Percentiles rank a stretch among this genome's conserved stretches.
These are phyloP conservation scores for Zymoseptoria pseudotritici DNA, from an alignment of 2,329 filamentous ascomycete species.

Conservation along the genomic window DNA sequence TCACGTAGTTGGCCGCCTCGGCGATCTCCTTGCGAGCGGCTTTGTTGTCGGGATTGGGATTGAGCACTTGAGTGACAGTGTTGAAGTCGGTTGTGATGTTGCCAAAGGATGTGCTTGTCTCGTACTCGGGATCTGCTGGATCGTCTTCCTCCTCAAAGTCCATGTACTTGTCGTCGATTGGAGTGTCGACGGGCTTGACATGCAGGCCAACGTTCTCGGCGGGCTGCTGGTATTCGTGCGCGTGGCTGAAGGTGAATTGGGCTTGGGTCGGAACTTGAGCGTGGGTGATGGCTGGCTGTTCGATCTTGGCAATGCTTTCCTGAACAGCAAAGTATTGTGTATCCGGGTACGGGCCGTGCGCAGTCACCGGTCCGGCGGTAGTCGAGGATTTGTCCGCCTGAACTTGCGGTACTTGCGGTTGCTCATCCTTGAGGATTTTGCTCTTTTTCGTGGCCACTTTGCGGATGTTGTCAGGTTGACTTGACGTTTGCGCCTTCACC, in stretches of 20 bases:
- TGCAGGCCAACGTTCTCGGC: neutral
- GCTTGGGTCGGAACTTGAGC: constrained; percentile 2
- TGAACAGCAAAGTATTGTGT: constrained; percentile 8
- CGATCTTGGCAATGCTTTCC: constrained; percentile 11
- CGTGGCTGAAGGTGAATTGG: neutral
- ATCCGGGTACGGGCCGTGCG: constrained; percentile 1
- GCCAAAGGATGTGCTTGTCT: constrained; percentile 61
- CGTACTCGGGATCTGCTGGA: constrained; percentile 58
- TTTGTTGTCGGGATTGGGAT: constrained; percentile 50
- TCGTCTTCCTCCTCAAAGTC: constrained; percentile 63
- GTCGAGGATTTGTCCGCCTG: constrained; percentile 4
- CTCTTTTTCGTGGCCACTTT: constrained; percentile 29
- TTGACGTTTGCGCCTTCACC: neutral
- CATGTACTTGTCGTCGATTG: constrained; percentile 10
- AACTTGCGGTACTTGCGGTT: neutral
- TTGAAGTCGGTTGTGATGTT: constrained; percentile 61
- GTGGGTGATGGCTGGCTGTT: constrained; percentile 8
- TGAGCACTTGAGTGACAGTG: constrained; percentile 59
- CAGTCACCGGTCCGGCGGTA: constrained; percentile 3
- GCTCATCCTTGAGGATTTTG: constrained; percentile 24
- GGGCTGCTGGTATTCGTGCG: constrained; percentile 2
- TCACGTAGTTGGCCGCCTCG: constrained; percentile 57
- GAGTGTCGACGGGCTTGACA: neutral
- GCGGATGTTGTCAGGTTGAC: constrained; percentile 13
- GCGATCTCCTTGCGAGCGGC: constrained; percentile 68